These are phyloP conservation scores for Colletotrichum sp. DNA, from an alignment of 2,329 filamentous ascomycete species.

Conservation along the genomic window DNA sequence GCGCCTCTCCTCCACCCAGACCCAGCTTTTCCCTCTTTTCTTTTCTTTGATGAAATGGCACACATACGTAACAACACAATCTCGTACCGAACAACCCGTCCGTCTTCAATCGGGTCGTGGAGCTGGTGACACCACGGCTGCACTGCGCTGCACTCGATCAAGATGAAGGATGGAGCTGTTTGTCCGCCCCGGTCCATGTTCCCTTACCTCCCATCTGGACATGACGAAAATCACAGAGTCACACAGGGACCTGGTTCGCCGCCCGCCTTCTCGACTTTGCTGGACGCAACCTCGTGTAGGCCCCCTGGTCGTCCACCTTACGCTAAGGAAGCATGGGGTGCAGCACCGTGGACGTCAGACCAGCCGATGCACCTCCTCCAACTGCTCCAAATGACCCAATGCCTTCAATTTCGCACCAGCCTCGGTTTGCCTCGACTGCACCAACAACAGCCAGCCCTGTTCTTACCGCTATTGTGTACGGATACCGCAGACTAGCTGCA, in stretches of 20 bases:
- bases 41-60: conserved; percentile 1
- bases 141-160: not conserved
- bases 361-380: not conserved
- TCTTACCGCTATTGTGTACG: not conserved
- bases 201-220: not conserved
- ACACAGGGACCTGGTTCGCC: not conserved
- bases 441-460: not conserved
- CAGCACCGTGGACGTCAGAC: conserved; percentile 2
- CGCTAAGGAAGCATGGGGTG: conserved; percentile 10
- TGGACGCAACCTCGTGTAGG: conserved; percentile 17
- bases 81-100: conserved; percentile 1
- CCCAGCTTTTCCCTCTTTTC: not conserved
- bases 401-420: not conserved
- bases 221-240: conserved; percentile 6
- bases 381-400: not conserved
- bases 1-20: not conserved
- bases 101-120: not conserved
- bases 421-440: not conserved
- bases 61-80: not conserved
- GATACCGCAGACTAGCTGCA: not conserved
- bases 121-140: not conserved
- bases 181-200: not conserved
- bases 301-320: not conserved
- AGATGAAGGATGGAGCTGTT: conserved; percentile 8
- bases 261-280: not conserved